Base-by-base conservation (phyloP, 2,329 filamentous ascomycete species). In the Pseudonectria buxi region DNA sequence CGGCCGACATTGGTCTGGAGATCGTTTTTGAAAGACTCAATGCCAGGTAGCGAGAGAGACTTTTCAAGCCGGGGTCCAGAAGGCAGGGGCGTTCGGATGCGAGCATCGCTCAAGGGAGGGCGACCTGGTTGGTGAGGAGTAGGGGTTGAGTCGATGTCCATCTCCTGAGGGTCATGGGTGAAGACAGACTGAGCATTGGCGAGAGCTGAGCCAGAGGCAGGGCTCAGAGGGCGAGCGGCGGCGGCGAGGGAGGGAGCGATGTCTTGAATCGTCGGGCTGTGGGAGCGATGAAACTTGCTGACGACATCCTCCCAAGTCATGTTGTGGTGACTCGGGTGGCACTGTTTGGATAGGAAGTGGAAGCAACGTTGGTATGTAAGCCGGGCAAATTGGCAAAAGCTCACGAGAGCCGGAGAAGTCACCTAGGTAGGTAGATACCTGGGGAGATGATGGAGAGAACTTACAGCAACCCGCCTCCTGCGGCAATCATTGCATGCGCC, bases 291-390 rank as follows among this genome's bases (percentile, higher is more conserved):
- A 36, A 74, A 77, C 47, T 75, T 76, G 48, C 59, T 62, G 30
- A 71, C 63, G 12, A 74, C 69, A 42, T 77, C 72, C 51, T 76
- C 72, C 73, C 74, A 78, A 10, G 70, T 75, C 71, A 76, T 72
- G 45, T 71, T 71, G 45, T 76, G 74, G 51, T 78, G 74, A 45
- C 67, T 72, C 11, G 74, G 74, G 46, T 77, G 71, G 51, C 74
- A 78, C 74, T 74, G 62, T 18, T 36, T 14, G 13, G 37, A 9
- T 22, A 12, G 22, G 32, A 27, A 36, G 36, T 24, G 39, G 30
- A 9, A 12, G 39, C 7, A 30, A 22, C 40, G 36, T 51, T 49
- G 43, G 42, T 42, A 48, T 35, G 32, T 41, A 38, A 43, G 30
- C 43, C 22, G 18, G 32, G 26, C 31, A 30, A 39, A 32, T 24